These are phyloP conservation scores for Lanmaoa pseudosensibilis DNA, from an alignment of 768 basidiomycete species.

Conservation along the genomic window DNA sequence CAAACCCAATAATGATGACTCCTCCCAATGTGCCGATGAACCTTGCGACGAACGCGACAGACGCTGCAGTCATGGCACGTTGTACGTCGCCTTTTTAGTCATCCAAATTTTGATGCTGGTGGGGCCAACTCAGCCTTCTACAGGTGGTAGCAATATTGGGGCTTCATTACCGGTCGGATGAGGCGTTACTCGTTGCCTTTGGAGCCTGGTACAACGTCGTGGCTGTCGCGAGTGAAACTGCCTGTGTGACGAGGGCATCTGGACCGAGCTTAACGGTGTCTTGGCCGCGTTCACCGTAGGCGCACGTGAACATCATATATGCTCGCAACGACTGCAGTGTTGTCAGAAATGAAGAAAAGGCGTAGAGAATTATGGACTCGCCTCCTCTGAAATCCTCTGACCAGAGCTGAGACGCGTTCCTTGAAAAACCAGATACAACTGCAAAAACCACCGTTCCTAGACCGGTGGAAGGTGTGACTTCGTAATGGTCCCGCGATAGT, in stretches of 20 bases:
- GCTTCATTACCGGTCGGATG: conserved; percentile 27
- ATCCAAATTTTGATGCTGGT: conserved; percentile 26
- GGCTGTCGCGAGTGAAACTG: conserved; percentile 23
- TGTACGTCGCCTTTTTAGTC: conserved; percentile 5
- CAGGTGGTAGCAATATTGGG: neutral
- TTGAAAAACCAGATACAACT: conserved; percentile 20
- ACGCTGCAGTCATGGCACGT: conserved; percentile 18
- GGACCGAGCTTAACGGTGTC: conserved; percentile 19
- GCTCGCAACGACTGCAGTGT: conserved; percentile 19
- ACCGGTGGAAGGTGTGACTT: conserved; percentile 11
- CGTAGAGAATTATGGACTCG: neutral
- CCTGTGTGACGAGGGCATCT: conserved; percentile 27
- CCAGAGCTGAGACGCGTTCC: conserved; percentile 30
- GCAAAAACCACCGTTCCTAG: conserved; percentile 16
- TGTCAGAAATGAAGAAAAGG: conserved; percentile 4
- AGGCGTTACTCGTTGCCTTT: conserved; percentile 19
- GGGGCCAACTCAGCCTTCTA: neutral
- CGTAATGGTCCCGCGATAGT: neutral
- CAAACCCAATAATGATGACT: conserved; percentile 11
- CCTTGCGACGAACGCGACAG: conserved; percentile 23
- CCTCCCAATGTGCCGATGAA: conserved; percentile 16
- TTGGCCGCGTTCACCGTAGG: conserved; percentile 3
- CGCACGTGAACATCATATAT: conserved; percentile 15
- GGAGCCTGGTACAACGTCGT: conserved; percentile 27
- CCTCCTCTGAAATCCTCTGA: conserved; percentile 32